Evolutionary conservation across 305 asterid species (phyloP).

Genomic region (Andrographis paniculata): DNA sequence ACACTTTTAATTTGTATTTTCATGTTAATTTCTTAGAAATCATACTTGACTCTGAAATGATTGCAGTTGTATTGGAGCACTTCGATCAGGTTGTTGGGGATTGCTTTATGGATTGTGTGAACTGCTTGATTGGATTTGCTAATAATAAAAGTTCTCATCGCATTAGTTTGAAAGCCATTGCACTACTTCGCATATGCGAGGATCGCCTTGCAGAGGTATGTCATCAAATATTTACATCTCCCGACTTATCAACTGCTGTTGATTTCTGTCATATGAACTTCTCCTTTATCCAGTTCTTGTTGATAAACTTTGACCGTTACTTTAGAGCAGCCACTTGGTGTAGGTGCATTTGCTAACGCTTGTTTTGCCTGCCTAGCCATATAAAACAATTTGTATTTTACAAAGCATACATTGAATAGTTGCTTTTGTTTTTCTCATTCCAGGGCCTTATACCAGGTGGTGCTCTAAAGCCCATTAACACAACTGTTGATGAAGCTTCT

Average conservation of each 20-base stretch:
- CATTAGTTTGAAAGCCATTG: constrained; percentile 98
- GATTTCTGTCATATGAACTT: not conserved
- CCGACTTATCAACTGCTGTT: not conserved
- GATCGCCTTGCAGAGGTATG: constrained; percentile 99
- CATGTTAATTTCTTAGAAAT: constrained; percentile 13
- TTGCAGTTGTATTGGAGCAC: constrained; percentile 97
- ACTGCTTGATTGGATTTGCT: constrained; percentile 98
- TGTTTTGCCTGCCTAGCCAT: not conserved
- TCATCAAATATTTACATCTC: constrained; percentile 16
- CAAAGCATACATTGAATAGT: not conserved
- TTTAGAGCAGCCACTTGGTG: constrained; percentile 3
- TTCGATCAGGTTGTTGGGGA: constrained; percentile 99
- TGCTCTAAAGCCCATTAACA: constrained; percentile 77
- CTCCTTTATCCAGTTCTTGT: constrained; percentile 11
- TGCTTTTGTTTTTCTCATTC: constrained; percentile 22
- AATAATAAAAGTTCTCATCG: constrained; percentile 89
- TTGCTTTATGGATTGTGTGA: constrained; percentile 99
- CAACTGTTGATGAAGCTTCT: constrained; percentile 49
- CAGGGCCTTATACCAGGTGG: constrained; percentile 99
- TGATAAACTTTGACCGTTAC: constrained; percentile 7
- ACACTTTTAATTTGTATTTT: constrained; percentile 17
- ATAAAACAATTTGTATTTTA: constrained; percentile 4
- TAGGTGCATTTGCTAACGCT: constrained; percentile 12
- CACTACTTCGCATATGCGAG: constrained; percentile 99
- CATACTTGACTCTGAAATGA: constrained; percentile 28